Evolutionary conservation across 805 yeast species (phyloP), one percentile per base, ranked within the genome.

Genomic region (Lachancea meyersii): DNA sequence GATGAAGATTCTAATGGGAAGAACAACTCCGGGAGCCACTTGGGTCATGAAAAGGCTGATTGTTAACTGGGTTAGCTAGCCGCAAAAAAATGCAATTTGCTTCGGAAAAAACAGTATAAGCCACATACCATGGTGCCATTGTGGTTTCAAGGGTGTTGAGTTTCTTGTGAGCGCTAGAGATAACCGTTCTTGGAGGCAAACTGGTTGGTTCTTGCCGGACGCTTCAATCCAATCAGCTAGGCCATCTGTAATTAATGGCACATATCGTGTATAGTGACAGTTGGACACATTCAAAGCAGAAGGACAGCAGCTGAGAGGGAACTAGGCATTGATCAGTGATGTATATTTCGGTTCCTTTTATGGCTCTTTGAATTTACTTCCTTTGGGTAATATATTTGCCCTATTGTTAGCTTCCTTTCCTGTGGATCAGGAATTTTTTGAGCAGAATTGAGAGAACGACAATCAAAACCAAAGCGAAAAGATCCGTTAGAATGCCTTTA

Each of bases 1-100:
- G 24, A 61, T 47, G 43, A 57, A 60, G 17, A 61, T 48, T 19
- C 61, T 40, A 10, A 61, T 26, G 1, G 61, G 61, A 5, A 61
- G 40, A 3, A 53, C 45, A 7, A 51, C 45, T 26, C 53, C 49
- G n/a, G 49, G 36, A 2, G 53, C 46, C 3, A 61, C 31, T 23
- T 45, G 48, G 2, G 60, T 40, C 19, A 54, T 53, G 5, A 63
- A 61, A 21, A 58, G 39, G 35, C 60, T 58, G 14, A 4, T 3
- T 8, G 20, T 7, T 4, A 10, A 22, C n/a, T n/a, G n/a, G n/a
- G 19, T n/a, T 34, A 21, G 37, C 22, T 14, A 34, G 18, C 10
- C 13, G 10, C 10, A 34, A 22, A n/a, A 11, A 13, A 10, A 26
- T 13, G 4, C 28, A 26, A 6, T 26, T 5, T 4, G 13, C 13